Base-by-base conservation (phyloP, 305 asterid species). In the Coffea humblotiana region DNA sequence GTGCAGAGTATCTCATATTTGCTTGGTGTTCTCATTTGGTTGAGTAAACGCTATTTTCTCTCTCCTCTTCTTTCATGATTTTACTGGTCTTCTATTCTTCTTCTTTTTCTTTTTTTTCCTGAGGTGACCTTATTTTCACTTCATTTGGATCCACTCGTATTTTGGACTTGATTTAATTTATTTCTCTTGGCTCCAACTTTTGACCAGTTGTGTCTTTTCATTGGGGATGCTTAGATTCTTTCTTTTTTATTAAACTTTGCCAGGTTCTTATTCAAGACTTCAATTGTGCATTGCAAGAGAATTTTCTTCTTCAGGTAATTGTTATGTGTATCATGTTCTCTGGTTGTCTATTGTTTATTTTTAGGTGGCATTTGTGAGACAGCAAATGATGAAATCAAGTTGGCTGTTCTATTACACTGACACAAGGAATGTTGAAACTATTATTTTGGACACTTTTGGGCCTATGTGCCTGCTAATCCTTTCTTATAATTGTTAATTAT, bases 271-370 rank as follows among this genome's bases (percentile, higher is more conserved):
- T 96, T 85, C 97, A 93, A 88, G 98, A 96, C 85, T 96, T 94
- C 88, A 96, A 92, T 80, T 96, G 99, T 87, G 99, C 98, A 72
- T 85, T 94, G 90, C 99, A 91, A 89, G 99, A 96, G 76, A 96
- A 86, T 87, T 92, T 94, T 87, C 95, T 96, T 84, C 95, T 93
- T 84, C 98, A 93, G 98, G 99, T 96, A 88, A 81, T 18, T 37
- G 60, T n/a, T 52, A 43, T 74, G 40, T 78, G 78, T 60, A 45
- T 79, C 70, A 71, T 80, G 69, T 79, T 75, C 76, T 61, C 43
- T 21, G 15, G 58, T 80, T 27, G 21, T 61, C 29, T 12, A 61
- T 48, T 8, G 35, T 64, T 73, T 76, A 7, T 32, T 12, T 32
- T 74, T 14, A 3, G 25, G 40, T 32, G n/a, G 72, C 68, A 25